A percentile compares a stretch with the other conserved stretches of the same genome.
Evolutionary conservation across 768 basidiomycete genomes (phyloP).

Genomic region (Suillus lakei): DNA sequence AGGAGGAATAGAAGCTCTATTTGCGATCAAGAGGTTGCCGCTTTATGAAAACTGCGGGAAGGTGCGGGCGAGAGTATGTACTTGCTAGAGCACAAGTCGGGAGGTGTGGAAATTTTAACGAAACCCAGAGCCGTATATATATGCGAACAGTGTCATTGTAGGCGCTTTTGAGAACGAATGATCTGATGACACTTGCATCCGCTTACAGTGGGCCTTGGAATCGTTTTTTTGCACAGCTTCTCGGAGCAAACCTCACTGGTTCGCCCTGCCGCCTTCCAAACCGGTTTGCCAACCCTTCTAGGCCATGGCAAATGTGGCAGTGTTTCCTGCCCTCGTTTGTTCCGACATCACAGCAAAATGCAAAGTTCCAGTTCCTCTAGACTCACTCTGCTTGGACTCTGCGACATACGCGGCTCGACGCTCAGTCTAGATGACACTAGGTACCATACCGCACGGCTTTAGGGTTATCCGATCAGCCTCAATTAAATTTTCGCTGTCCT

Average conservation of each 20-base stretch:
- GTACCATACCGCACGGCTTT: conserved; percentile 4
- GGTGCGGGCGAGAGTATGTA: background rate
- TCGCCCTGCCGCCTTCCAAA: conserved; percentile 17
- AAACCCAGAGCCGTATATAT: conserved; percentile 27
- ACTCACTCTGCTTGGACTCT: conserved; percentile 8
- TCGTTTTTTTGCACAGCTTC: no score
- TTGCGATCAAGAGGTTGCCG: conserved; percentile 26
- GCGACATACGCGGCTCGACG: conserved; percentile 32
- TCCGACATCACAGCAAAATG: conserved; percentile 13
- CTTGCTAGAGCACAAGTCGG: background rate
- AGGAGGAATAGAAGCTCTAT: conserved; percentile 32
- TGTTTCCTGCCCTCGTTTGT: conserved; percentile 25
- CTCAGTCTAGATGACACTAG: background rate
- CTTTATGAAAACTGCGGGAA: conserved; percentile 11
- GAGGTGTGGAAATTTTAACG: background rate
- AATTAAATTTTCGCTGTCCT: background rate
- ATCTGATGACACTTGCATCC: conserved; percentile 22
- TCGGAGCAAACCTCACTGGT: background rate
- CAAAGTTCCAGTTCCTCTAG: conserved; percentile 11
- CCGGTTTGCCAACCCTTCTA: conserved; percentile 14
- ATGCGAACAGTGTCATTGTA: conserved; percentile 14
- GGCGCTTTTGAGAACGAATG: conserved; percentile 11
- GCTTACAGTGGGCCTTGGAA: conserved; percentile 18
- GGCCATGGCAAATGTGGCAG: background rate
- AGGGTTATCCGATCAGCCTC: background rate